Evolutionary conservation across 345 rosid genomes (phyloP).

Genomic region (Moricandia moricandioides): DNA sequence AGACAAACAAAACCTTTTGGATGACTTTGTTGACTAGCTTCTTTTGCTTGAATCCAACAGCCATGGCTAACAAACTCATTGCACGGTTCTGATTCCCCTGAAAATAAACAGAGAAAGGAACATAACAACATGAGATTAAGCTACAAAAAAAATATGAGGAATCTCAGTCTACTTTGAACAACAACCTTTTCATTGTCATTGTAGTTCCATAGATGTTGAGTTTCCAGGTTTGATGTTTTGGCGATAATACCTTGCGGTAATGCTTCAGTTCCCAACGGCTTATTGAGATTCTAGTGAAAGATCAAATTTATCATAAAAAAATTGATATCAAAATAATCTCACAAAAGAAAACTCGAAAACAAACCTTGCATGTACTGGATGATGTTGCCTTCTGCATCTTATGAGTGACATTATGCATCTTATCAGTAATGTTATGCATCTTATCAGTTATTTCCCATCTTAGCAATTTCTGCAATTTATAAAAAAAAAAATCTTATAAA

Average conservation of each 20-base stretch:
- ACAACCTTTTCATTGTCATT: conserved; percentile 38
- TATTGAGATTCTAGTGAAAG: conserved; percentile 44
- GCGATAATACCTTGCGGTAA: conserved; percentile 67
- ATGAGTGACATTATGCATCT: conserved; percentile 37
- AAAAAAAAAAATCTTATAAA: not conserved
- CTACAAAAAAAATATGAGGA: not conserved
- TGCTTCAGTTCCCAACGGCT: conserved; percentile 54
- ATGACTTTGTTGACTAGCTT: conserved; percentile 59
- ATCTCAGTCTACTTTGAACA: not conserved
- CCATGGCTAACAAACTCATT: conserved; percentile 59
- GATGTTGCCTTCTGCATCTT: conserved; percentile 20
- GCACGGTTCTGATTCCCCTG: conserved; percentile 43
- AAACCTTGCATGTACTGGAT: conserved; percentile 59
- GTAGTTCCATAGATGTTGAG: conserved; percentile 56
- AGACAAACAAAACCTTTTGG: conserved; percentile 46
- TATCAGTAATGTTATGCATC: conserved; percentile 37
- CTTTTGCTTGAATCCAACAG: conserved; percentile 77
- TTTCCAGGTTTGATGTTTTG: conserved; percentile 57
- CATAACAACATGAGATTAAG: not conserved
- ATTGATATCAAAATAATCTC: not conserved
- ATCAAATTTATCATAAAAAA: not conserved
- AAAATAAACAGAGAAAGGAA: not conserved
- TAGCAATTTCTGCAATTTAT: conserved; percentile 49
- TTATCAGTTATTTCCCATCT: conserved; percentile 46
- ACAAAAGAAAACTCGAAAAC: conserved; percentile 15